Evolutionary conservation across 345 rosid genomes (phyloP).

Genomic region (Hibiscus syriacus): DNA sequence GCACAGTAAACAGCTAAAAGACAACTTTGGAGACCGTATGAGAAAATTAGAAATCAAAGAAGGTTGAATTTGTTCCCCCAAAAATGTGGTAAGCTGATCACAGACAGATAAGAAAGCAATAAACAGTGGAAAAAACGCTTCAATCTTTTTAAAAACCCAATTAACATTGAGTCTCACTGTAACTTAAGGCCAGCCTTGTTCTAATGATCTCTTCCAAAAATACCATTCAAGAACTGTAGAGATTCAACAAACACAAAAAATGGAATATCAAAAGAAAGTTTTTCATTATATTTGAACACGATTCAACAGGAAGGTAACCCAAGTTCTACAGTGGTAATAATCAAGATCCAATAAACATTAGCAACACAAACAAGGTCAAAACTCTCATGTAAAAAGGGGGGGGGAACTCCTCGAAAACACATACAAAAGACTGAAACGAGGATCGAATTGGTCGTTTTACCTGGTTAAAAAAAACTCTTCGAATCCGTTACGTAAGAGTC

Average conservation of each 20-base stretch:
- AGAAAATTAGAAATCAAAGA: not conserved
- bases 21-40: not conserved
- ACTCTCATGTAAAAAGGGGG: not conserved
- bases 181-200: not conserved
- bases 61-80: not conserved
- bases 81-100: no score
- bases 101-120: not conserved
- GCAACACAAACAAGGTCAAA: not conserved
- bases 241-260: not conserved
- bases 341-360: not conserved
- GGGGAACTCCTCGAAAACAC: not conserved
- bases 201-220: not conserved
- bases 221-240: not conserved
- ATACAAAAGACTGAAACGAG: not conserved
- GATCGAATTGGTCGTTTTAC: slow-evolving; percentile 7
- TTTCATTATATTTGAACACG: not conserved
- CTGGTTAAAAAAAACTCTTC: no score
- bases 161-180: not conserved
- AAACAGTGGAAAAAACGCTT: not conserved
- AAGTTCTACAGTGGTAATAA: not conserved
- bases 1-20: not conserved
- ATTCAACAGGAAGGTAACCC: not conserved
- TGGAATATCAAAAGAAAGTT: no score
- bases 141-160: not conserved
- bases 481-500: no score